phyloP scores from a whole-genome alignment of 768 basidiomycete genomes.

The Phlebiopsis gigantea region DNA sequence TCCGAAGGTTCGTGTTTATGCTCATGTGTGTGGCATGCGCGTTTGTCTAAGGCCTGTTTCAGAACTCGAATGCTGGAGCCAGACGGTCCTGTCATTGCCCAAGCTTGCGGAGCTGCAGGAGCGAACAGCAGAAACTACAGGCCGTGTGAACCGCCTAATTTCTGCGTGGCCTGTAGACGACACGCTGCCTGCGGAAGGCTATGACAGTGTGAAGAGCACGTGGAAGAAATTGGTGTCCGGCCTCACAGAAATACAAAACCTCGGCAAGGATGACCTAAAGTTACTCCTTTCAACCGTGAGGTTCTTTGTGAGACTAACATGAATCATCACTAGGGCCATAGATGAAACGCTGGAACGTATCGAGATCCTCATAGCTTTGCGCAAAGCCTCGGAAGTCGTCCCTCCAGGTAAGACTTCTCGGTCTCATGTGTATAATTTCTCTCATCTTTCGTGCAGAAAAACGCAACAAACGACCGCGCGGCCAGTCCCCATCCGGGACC shows the following conservation, averaged over 20 bases:
- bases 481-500: slow-evolving; percentile 61
- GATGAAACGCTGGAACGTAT: slow-evolving; percentile 69
- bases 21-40: background rate
- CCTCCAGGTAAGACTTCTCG: slow-evolving; percentile 42
- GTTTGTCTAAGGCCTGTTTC: background rate
- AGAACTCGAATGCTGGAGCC: slow-evolving; percentile 1
- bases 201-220: slow-evolving; percentile 55
- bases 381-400: slow-evolving; percentile 60
- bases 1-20: slow-evolving; percentile 55
- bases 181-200: slow-evolving; percentile 58
- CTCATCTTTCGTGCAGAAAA: slow-evolving; percentile 46
- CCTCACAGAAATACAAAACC: slow-evolving; percentile 54
- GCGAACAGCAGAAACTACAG: slow-evolving; percentile 53
- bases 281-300: slow-evolving; percentile 19
- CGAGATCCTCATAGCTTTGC: slow-evolving; percentile 61
- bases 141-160: slow-evolving; percentile 69
- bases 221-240: slow-evolving; percentile 59
- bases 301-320: background rate
- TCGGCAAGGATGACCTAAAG: slow-evolving; percentile 62
- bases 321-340: slow-evolving; percentile 46
- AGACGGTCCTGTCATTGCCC: background rate
- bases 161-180: slow-evolving; percentile 71
- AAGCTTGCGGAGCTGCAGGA: slow-evolving; percentile 21
- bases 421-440: background rate
- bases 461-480: slow-evolving; percentile 70